These are phyloP conservation scores for Cyberlindnera subsufficiens DNA, from an alignment of 805 yeast species.

Conservation along the genomic window DNA sequence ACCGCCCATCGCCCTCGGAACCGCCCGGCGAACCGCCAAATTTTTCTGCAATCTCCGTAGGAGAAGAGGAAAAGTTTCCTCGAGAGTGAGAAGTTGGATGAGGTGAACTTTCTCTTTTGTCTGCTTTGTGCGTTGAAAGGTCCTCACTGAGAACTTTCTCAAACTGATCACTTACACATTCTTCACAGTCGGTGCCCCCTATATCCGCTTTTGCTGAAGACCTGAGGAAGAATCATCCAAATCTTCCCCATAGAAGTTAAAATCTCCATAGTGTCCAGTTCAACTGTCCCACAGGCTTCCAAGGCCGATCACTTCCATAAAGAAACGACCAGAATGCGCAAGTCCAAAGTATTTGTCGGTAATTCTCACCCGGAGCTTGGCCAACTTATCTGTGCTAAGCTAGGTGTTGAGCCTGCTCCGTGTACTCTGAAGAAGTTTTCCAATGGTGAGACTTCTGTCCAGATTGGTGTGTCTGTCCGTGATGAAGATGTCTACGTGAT, in stretches of 20 bases:
- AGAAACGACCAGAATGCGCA: conserved; percentile 57
- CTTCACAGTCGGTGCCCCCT: too few species aligned
- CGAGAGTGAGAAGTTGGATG: too few species aligned
- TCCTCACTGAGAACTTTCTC: too few species aligned
- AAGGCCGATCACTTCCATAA: conserved; percentile 1
- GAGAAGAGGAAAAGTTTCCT: too few species aligned
- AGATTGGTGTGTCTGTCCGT: conserved; percentile 89
- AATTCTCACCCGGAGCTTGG: conserved; percentile 96
- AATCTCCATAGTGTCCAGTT: conserved; percentile 7
- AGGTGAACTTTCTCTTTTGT: too few species aligned
- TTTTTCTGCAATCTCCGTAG: too few species aligned
- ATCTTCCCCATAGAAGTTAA: background rate
- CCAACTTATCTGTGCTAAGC: conserved; percentile 75
- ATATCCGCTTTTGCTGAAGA: background rate
- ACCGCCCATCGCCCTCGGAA: too few species aligned
- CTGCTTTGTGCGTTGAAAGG: too few species aligned
- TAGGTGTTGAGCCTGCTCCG: conserved; percentile 93
- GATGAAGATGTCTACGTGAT: conserved; percentile 95
- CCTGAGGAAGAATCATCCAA: background rate
- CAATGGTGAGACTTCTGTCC: conserved; percentile 96
- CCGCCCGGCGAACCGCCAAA: too few species aligned
- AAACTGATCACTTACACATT: too few species aligned
- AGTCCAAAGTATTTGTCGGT: conserved; percentile 95
- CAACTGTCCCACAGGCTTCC: conserved; percentile 3
- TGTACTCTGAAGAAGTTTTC: conserved; percentile 88